A percentile compares a stretch with the other conserved stretches of the same genome.
Conservation (phyloP, 2,329 filamentous ascomycete species). For the Claviceps pazoutovae region DNA sequence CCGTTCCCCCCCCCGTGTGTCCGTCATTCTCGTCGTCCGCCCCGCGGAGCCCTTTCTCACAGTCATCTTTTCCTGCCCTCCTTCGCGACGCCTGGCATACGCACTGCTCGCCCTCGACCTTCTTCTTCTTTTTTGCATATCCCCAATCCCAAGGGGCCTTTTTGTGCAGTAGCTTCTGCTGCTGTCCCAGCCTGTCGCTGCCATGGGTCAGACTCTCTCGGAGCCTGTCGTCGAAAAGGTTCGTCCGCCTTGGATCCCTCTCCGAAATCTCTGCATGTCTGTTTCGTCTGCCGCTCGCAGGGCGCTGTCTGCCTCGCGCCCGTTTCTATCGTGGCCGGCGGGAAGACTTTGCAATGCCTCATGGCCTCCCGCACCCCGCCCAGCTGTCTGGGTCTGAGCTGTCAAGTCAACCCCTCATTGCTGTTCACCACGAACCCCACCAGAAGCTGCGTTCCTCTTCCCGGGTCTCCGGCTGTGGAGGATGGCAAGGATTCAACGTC, state of each 20-base stretch:
- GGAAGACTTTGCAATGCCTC: neutral
- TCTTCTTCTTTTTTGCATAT: conserved; percentile 4
- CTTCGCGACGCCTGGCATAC: conserved; percentile 1
- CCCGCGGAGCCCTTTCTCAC: neutral
- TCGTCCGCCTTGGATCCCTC: conserved; percentile 9
- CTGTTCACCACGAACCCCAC: conserved; percentile 2
- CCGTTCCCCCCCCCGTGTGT: neutral
- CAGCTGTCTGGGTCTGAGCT: neutral
- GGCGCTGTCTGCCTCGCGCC: neutral
- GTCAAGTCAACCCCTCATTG: neutral
- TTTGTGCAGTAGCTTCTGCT: conserved; percentile 13
- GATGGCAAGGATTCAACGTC: neutral
- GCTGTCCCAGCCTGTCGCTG: conserved; percentile 14
- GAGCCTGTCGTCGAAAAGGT: conserved; percentile 99
- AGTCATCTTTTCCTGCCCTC: conserved; percentile 1
- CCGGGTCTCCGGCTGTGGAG: neutral
- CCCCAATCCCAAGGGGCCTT: conserved; percentile 8
- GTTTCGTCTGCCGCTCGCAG: neutral
- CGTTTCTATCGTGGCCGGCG: too few relatives aligned
- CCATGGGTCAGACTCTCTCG: conserved; percentile 97
- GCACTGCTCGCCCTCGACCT: neutral
- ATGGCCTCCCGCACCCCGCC: neutral
- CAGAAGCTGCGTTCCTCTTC: neutral
- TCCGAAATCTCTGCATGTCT: conserved; percentile 1
- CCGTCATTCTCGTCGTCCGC: conserved; percentile 2